Evolutionary conservation across 768 basidiomycete species (phyloP).

Genomic region (Boletus subcaerulescens): DNA sequence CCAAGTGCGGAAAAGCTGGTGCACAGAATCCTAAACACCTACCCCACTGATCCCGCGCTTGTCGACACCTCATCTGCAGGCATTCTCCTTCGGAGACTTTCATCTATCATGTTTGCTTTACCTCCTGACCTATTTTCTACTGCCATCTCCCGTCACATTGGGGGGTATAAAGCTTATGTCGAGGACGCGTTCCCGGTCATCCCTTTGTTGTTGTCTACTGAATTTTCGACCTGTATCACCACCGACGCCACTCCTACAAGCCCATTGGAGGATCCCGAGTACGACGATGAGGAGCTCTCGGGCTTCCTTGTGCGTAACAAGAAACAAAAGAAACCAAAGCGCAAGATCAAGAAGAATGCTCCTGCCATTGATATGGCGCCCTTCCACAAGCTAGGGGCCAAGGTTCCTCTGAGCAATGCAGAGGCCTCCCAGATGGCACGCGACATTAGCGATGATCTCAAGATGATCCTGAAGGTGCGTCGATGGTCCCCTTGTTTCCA

Average conservation of each 20-base stretch:
- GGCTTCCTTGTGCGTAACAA: constrained; percentile 11
- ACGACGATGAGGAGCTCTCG: not conserved
- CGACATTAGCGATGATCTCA: constrained; percentile 25
- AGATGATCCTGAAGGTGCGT: constrained; percentile 30
- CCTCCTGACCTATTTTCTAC: constrained; percentile 16
- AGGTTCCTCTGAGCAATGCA: constrained; percentile 23
- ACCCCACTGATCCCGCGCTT: constrained; percentile 27
- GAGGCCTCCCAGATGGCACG: constrained; percentile 16
- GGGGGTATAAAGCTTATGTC: constrained; percentile 20
- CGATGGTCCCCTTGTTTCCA: too few relatives aligned
- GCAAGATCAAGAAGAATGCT: constrained; percentile 9
- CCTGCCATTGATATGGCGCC: constrained; percentile 24
- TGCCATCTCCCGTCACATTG: constrained; percentile 11
- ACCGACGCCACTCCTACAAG: not conserved
- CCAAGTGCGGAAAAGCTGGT: constrained; percentile 13
- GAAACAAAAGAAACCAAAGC: constrained; percentile 30
- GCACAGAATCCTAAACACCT: constrained; percentile 31
- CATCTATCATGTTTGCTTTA: constrained; percentile 23
- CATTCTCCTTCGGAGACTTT: constrained; percentile 26
- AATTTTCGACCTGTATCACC: not conserved
- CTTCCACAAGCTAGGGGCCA: constrained; percentile 29
- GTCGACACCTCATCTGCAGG: constrained; percentile 20
- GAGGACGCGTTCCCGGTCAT: constrained; percentile 23
- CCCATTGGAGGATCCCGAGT: constrained; percentile 1
- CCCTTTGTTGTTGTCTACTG: constrained; percentile 12